phyloP scores from a whole-genome alignment of 768 basidiomycete species.

The Mycena belliarum region DNA sequence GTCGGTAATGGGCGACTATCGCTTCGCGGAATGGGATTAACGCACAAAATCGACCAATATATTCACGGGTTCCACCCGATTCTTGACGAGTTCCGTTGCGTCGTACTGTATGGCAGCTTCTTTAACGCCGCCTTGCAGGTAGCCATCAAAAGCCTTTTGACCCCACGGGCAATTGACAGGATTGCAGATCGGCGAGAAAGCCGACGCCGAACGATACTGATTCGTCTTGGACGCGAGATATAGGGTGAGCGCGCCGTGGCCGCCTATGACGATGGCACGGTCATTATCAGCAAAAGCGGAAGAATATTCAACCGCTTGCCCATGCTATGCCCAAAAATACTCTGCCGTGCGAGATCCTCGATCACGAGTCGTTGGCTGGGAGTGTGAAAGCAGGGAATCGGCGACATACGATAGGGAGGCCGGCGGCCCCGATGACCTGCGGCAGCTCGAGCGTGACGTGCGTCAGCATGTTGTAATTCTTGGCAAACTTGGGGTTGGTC shows the following conservation, averaged over 20 bases:
- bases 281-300: neutral
- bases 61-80: slow-evolving; percentile 62
- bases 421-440: slow-evolving; percentile 67
- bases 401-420: slow-evolving; percentile 71
- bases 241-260: slow-evolving; percentile 90
- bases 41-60: slow-evolving; percentile 87
- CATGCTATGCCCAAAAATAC: slow-evolving; percentile 97
- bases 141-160: slow-evolving; percentile 85
- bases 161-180: slow-evolving; percentile 91
- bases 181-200: slow-evolving; percentile 86
- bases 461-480: slow-evolving; percentile 87
- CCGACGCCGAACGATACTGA: slow-evolving; percentile 84
- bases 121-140: slow-evolving; percentile 72
- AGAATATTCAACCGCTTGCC: neutral
- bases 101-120: slow-evolving; percentile 81
- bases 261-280: slow-evolving; percentile 48
- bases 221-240: slow-evolving; percentile 77
- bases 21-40: slow-evolving; percentile 5
- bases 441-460: slow-evolving; percentile 87
- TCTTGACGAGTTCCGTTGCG: slow-evolving; percentile 78
- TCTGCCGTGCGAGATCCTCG: slow-evolving; percentile 81
- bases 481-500: slow-evolving; percentile 69
- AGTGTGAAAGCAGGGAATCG: neutral
- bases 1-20: neutral
- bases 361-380: neutral